Base-by-base conservation (phyloP, 768 basidiomycete species). In the Myochromella boudieri region DNA sequence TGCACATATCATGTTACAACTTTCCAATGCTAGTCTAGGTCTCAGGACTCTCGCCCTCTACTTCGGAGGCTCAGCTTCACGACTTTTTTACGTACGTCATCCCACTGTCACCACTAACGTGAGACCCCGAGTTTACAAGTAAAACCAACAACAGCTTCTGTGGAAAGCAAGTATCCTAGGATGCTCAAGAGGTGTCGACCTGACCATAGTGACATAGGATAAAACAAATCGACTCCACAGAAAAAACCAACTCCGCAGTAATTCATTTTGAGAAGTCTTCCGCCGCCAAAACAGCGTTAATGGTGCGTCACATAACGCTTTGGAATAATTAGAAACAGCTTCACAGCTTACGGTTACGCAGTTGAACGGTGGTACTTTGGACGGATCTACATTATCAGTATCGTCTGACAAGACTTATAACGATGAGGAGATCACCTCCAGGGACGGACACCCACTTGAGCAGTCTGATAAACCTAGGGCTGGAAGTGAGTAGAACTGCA, bases 391-490 rank as follows among this genome's bases (percentile, higher is more conserved):
- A 9, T 71, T 98, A 31, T 66, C 68, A 8, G 91, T 97, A 43
- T 78, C 82, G 6, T 87, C 88, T 12, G 84, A 90, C 12, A 67
- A 67, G 1, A 78, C 74, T 20, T 83, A 85, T 51, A 62, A 70
- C 12, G 82, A 83, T 42, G 77, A 82, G 15, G 71, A 73, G 9
- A 72, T 77, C 12, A 64, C 71, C 7, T 64, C 68, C 18, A 54
- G 56, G 33, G 67, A 71, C 3, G 62, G 46, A 10, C 63, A 59
- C 38, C 63, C 68, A 39, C 73, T 89, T 58, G 82, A 87, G 12
- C 94, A 97, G 68, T 77, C 84, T 29, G 93, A 95, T 67, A 99
- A 99, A 71, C 95, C 95, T 1, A 73, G 89, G 24, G 87, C 89
- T 14, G 90, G 83, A 36, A 91, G 87, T 89, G 56, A 57, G 84